phyloP scores from a whole-genome alignment of 2,329 filamentous ascomycete species.

The Coleophoma eucalyptorum region DNA sequence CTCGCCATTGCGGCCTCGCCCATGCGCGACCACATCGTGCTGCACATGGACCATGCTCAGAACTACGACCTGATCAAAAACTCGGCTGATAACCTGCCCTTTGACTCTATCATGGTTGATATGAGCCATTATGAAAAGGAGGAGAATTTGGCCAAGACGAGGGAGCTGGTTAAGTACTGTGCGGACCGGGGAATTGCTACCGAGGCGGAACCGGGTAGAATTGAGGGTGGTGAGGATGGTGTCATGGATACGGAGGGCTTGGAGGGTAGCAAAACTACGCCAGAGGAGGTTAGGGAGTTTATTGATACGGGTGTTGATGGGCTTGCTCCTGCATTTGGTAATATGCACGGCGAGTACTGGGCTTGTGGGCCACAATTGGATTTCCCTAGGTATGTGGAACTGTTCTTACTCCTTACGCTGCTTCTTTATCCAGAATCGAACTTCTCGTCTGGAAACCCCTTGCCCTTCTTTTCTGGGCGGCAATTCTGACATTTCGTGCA shows the following conservation, averaged over 20 bases:
- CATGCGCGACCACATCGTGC: conserved; percentile 9
- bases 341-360: conserved; percentile 61
- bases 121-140: conserved; percentile 71
- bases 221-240: conserved; percentile 72
- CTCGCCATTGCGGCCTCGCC: conserved; percentile 2
- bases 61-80: conserved; percentile 52
- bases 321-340: conserved; percentile 66
- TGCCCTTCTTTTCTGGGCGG: too few species aligned
- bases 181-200: conserved; percentile 63
- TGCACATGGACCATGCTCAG: conserved; percentile 68
- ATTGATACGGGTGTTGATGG: conserved; percentile 64
- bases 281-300: conserved; percentile 59
- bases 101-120: conserved; percentile 74
- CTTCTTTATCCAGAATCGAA: too few species aligned
- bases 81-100: conserved; percentile 49
- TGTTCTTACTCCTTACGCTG: background rate
- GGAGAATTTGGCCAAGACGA: conserved; percentile 63
- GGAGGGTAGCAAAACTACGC: conserved; percentile 58
- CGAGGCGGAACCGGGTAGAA: conserved; percentile 68
- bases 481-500: too few species aligned
- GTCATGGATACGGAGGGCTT: conserved; percentile 63
- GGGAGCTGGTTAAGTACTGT: conserved; percentile 59
- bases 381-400: conserved; percentile 36
- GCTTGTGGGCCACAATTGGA: conserved; percentile 35
- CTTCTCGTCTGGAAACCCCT: too few species aligned